Evolutionary conservation across 192 early-diverging fungal species (phyloP), one percentile per base, ranked within the genome.

Genomic region (Linnemannia schmuckeri): DNA sequence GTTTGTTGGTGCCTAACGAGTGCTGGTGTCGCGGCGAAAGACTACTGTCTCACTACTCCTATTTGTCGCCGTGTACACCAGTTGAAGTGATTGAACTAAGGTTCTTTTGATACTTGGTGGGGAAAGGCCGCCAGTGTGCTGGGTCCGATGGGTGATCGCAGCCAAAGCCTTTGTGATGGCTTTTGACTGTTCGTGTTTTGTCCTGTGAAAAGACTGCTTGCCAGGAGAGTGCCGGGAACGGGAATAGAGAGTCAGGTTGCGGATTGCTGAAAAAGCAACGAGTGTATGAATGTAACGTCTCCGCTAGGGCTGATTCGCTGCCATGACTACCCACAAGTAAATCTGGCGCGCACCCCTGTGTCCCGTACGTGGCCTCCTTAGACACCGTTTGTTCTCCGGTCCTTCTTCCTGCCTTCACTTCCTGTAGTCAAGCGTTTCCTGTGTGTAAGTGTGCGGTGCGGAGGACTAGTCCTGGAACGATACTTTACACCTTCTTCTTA

Each of bases 401-500:
- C 61, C 30, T 30, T 33, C 30, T 33, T 66, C 61, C 27, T 63
- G 61, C 27, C 24, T 33, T 13, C 30, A 4, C 27, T 63, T 63
- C 61, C 61, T 66, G 61, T 33, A 63, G 35, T 33, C 46, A 6
- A 37, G n/a, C 20, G 49, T 30, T 9, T 6, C 30, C 40, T 72
- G 22, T 33, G 4, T 37, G 37, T 37, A n/a, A 30, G 37, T 42
- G 20, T 57, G 22, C 1, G 61, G 61, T 66, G 61, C 4, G 27
- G 4, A 24, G 15, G 61, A 75, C 22, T 10, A 41, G 61, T 42
- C 72, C 57, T 75, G 74, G 68, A 78, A 78, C 81, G 89, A 96
- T 94, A 81, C 80, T 81, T 93, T 95, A 94, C 95, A 96, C 94
- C 95, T 97, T 98, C 96, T 98, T 98, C 96, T 98, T 98, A 82